phyloP scores from a whole-genome alignment of 2,329 filamentous ascomycete genomes.

The Colletotrichum filicis region DNA sequence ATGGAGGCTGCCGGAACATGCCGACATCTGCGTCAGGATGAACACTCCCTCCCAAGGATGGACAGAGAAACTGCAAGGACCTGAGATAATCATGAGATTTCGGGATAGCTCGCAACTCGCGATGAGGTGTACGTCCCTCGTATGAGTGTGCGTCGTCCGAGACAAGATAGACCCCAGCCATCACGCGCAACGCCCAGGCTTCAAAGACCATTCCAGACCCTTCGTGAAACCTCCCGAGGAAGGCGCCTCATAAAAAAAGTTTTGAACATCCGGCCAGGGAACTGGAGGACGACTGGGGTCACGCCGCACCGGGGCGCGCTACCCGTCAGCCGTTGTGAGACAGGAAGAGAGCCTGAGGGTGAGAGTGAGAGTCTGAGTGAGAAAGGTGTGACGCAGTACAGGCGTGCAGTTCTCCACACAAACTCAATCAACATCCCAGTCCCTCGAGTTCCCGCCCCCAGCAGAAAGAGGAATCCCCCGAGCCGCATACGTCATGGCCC shows the following conservation, averaged over 20 bases:
- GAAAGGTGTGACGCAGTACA: conserved; percentile 27
- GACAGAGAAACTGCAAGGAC: background rate
- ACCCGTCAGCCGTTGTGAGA: conserved; percentile 8
- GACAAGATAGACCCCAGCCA: background rate
- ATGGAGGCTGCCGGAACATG: background rate
- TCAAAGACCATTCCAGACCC: conserved; percentile 20
- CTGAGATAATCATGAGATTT: too few species aligned
- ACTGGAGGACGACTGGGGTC: background rate
- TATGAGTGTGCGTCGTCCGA: background rate
- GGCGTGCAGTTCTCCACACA: conserved; percentile 11
- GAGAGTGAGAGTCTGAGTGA: background rate
- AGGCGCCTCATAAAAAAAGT: background rate
- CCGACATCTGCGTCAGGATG: conserved; percentile 3
- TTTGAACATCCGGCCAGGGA: background rate
- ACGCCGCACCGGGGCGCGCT: conserved; percentile 15
- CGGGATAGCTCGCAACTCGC: background rate
- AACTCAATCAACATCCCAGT: conserved; percentile 9
- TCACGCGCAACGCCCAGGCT: background rate
- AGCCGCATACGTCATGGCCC: conserved; percentile 33
- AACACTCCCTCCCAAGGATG: background rate
- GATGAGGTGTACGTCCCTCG: too few species aligned
- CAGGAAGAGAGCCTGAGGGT: background rate
- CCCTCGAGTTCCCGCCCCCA: background rate
- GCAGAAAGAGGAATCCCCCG: conserved; percentile 11
- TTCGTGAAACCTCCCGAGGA: conserved; percentile 12